A percentile compares a stretch with the other conserved stretches of the same genome.
These are phyloP conservation scores for Aristolochia contorta DNA, from an alignment of 164 flowering plant species.

Conservation along the genomic window DNA sequence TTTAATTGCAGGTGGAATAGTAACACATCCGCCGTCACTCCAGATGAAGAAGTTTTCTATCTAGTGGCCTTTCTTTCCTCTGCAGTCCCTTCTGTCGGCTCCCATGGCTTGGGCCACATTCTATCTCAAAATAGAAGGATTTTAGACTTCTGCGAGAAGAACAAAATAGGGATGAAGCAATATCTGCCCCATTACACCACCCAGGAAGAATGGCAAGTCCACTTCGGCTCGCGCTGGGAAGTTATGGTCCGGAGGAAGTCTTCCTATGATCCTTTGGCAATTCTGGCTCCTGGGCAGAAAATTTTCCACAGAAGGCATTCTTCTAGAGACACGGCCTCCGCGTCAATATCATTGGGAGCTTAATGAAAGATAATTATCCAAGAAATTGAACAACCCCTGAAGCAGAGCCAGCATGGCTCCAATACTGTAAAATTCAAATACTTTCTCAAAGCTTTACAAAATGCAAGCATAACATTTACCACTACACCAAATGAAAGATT, in stretches of 20 bases:
- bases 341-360: not conserved
- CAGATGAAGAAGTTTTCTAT: slow-evolving; percentile 75
- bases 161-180: slow-evolving; percentile 49
- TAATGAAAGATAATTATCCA: not conserved
- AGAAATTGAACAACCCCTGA: not conserved
- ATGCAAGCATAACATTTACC: too few species aligned
- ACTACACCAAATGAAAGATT: too few species aligned
- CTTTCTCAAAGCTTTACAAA: too few species aligned
- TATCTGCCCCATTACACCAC: slow-evolving; percentile 69
- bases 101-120: slow-evolving; percentile 44
- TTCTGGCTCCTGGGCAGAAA: slow-evolving; percentile 86
- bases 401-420: not conserved
- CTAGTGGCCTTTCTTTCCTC: slow-evolving; percentile 69
- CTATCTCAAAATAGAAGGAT: slow-evolving; percentile 47
- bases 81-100: slow-evolving; percentile 50
- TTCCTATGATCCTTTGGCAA: slow-evolving; percentile 70
- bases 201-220: slow-evolving; percentile 62
- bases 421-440: too few species aligned
- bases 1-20: slow-evolving; percentile 74
- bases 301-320: slow-evolving; percentile 46
- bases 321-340: slow-evolving; percentile 7
- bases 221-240: slow-evolving; percentile 74
- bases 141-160: slow-evolving; percentile 41
- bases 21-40: slow-evolving; percentile 69
- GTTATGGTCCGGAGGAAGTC: slow-evolving; percentile 49